phyloP scores from a whole-genome alignment of 2,329 filamentous ascomycete species.

The Phaeosphaeria sp. region DNA sequence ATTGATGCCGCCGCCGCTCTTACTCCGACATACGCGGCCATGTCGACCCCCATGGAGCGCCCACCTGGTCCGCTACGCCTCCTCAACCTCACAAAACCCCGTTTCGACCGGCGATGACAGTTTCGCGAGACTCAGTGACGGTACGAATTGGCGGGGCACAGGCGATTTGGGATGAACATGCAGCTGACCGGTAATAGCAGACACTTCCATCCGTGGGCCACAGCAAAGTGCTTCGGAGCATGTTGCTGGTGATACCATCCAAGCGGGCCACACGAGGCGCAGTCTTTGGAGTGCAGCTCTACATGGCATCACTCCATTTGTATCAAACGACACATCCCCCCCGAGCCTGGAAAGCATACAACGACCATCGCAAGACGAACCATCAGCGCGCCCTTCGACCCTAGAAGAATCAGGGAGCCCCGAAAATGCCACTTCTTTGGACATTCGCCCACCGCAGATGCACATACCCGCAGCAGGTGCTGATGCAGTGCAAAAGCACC shows the following conservation, averaged over 20 bases:
- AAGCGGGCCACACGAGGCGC: not conserved
- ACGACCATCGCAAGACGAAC: not conserved
- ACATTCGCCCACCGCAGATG: not conserved
- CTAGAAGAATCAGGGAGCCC: not conserved
- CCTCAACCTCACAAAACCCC: slow-evolving; percentile 22
- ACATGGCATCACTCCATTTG: not conserved
- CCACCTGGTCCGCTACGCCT: slow-evolving; percentile 41
- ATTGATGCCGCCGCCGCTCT: slow-evolving; percentile 55
- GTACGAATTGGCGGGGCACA: not conserved
- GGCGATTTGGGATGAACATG: not conserved
- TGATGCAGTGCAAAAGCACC: not conserved
- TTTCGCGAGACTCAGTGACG: not conserved
- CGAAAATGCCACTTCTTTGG: not conserved
- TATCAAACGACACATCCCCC: not conserved
- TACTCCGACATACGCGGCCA: slow-evolving; percentile 51
- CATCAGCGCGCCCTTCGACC: not conserved
- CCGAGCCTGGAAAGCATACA: not conserved
- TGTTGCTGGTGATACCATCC: not conserved
- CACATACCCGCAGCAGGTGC: not conserved
- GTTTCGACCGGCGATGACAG: slow-evolving; percentile 15
- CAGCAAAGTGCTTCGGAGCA: not conserved
- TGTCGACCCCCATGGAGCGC: slow-evolving; percentile 51
- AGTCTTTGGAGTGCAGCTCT: not conserved
- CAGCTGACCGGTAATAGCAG: not conserved
- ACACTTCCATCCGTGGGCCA: not conserved